Conservation (phyloP, 2,329 filamentous ascomycete genomes). For the Pseudofabraea citricarpa region DNA sequence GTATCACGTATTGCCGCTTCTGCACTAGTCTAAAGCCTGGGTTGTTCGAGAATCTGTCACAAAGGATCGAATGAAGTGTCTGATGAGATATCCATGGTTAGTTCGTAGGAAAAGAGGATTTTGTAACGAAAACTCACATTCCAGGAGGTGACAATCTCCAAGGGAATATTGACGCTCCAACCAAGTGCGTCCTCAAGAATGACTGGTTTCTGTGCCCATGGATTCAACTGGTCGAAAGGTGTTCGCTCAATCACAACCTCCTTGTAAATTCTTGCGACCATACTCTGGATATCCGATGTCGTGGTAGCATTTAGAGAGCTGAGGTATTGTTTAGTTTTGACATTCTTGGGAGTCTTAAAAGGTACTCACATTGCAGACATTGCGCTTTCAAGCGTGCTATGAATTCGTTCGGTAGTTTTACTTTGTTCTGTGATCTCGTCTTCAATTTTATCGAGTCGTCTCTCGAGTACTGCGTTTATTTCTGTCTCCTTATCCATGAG, state of each 20-base stretch:
- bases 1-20: neutral
- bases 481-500: no score
- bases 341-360: no score
- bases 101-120: neutral
- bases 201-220: constrained; percentile 7
- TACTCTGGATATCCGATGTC: neutral
- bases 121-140: constrained; percentile 4
- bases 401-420: no score
- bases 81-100: neutral
- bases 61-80: neutral
- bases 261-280: constrained; percentile 1
- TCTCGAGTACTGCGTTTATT: no score
- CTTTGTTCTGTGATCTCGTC: no score
- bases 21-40: neutral
- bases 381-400: no score
- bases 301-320: no score
- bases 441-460: no score
- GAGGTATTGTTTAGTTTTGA: no score
- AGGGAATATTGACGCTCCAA: constrained; percentile 3
- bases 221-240: constrained; percentile 1
- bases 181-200: constrained; percentile 9
- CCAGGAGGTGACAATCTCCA: constrained; percentile 10
- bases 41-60: neutral
- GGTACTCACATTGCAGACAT: no score
- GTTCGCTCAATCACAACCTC: constrained; percentile 1